These are phyloP conservation scores for Dactylis glomerata DNA, from an alignment of 176 grass and related monocot species.

Conservation along the genomic window DNA sequence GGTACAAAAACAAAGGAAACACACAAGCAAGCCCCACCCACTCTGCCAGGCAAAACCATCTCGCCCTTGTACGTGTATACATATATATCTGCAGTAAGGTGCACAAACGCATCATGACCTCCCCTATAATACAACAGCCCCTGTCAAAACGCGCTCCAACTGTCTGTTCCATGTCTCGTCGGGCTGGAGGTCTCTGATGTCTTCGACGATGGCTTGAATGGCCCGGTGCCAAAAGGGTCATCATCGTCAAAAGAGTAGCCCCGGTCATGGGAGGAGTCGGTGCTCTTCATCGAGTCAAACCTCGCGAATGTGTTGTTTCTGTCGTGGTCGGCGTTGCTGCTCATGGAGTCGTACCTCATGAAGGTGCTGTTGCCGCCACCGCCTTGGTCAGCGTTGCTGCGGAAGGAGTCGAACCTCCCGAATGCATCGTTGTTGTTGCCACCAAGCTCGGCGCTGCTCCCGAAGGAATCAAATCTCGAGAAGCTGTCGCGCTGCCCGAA, in stretches of 20 bases:
- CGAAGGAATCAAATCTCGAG: conserved; percentile 78
- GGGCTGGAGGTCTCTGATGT: conserved; percentile 55
- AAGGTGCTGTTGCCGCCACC: conserved; percentile 39
- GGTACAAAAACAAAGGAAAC: conserved; percentile 40
- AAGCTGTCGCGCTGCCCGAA: conserved; percentile 43
- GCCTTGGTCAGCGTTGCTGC: conserved; percentile 60
- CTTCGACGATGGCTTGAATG: conserved; percentile 54
- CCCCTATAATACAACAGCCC: conserved; percentile 24
- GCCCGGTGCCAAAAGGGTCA: conserved; percentile 68
- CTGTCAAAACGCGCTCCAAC: conserved; percentile 82
- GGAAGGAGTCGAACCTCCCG: conserved; percentile 78
- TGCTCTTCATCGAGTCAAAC: conserved; percentile 87
- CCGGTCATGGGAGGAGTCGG: conserved; percentile 31
- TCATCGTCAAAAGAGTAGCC: conserved; percentile 65
- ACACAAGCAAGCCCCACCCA: conserved; percentile 35
- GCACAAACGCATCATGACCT: conserved; percentile 29
- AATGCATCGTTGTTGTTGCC: conserved; percentile 43
- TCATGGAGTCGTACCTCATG: conserved; percentile 70
- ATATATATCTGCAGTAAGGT: conserved; percentile 55
- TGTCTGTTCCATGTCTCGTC: conserved; percentile 75
- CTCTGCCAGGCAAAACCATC: conserved; percentile 24
- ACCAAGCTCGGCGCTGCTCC: conserved; percentile 43
- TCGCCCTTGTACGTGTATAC: conserved; percentile 47
- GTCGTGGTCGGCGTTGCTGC: conserved; percentile 61
- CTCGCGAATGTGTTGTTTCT: conserved; percentile 51